These are phyloP conservation scores for Huntiella bhutanensis DNA, from an alignment of 2,329 filamentous ascomycete genomes.

Conservation along the genomic window DNA sequence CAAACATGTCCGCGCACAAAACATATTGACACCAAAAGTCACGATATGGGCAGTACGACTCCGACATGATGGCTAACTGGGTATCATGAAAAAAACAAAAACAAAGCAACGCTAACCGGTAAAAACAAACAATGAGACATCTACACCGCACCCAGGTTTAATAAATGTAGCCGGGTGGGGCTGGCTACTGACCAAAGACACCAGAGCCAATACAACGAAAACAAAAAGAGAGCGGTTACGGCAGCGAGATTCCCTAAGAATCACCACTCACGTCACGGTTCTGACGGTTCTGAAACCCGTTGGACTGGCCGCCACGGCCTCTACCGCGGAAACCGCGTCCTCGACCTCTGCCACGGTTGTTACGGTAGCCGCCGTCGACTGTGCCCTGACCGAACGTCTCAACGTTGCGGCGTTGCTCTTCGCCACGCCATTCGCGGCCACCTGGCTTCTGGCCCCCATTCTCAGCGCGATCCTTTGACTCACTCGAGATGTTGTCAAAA, in stretches of 20 bases:
- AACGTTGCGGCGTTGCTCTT: constrained; percentile 89
- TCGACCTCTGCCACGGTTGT: constrained; percentile 62
- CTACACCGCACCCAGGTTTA: neutral
- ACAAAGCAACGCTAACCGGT: constrained; percentile 2
- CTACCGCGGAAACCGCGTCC: constrained; percentile 36
- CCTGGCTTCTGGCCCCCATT: constrained; percentile 48
- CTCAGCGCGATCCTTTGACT: constrained; percentile 73
- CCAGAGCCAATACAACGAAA: neutral
- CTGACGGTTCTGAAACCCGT: constrained; percentile 13
- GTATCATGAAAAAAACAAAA: neutral
- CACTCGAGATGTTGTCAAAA: constrained; percentile 96
- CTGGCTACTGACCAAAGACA: neutral
- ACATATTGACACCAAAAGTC: too few species aligned
- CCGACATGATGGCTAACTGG: too few species aligned
- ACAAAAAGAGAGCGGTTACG: neutral
- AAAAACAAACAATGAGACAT: neutral
- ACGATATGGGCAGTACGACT: too few species aligned
- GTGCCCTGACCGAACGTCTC: constrained; percentile 96
- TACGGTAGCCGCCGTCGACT: constrained; percentile 62
- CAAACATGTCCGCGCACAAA: too few species aligned
- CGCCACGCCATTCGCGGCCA: constrained; percentile 72
- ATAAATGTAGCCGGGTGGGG: constrained; percentile 1
- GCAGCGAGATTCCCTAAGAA: neutral
- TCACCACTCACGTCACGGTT: constrained; percentile 1
- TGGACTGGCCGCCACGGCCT: constrained; percentile 24